These are phyloP conservation scores for Zygoascus tannicola DNA, from an alignment of 805 yeast species.

Conservation along the genomic window DNA sequence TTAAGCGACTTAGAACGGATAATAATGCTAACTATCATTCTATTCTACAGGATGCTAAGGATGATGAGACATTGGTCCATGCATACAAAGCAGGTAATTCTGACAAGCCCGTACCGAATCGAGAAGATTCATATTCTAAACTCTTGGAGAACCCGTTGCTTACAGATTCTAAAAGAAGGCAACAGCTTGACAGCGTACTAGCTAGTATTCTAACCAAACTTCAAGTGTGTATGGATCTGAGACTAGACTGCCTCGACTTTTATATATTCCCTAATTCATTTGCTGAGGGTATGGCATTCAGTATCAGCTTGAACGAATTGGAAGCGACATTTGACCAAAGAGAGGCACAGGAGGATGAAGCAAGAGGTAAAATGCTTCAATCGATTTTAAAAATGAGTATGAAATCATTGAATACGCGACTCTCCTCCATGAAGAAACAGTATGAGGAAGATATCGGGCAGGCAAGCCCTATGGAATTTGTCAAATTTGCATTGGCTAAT, in stretches of 20 bases:
- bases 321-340: slow-evolving; percentile 22
- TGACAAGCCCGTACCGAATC: background rate
- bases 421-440: slow-evolving; percentile 49
- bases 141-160: background rate
- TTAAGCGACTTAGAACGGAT: slow-evolving; percentile 64
- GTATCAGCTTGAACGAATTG: slow-evolving; percentile 26
- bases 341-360: slow-evolving; percentile 11
- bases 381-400: slow-evolving; percentile 53
- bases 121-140: background rate
- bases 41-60: slow-evolving; percentile 52
- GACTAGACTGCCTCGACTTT: slow-evolving; percentile 42
- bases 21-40: slow-evolving; percentile 64
- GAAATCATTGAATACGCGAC: slow-evolving; percentile 54
- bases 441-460: slow-evolving; percentile 41
- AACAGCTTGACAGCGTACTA: slow-evolving; percentile 9
- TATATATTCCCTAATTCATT: slow-evolving; percentile 80
- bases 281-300: slow-evolving; percentile 66
- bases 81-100: slow-evolving; percentile 10
- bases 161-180: background rate
- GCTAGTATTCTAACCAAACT: slow-evolving; percentile 26
- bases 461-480: slow-evolving; percentile 46
- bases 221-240: slow-evolving; percentile 59
- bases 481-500: slow-evolving; percentile 39
- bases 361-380: slow-evolving; percentile 31
- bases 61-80: slow-evolving; percentile 25